Evolutionary conservation across 1,139 yeast species (phyloP).

Genomic region (Yamadazyma sp.): DNA sequence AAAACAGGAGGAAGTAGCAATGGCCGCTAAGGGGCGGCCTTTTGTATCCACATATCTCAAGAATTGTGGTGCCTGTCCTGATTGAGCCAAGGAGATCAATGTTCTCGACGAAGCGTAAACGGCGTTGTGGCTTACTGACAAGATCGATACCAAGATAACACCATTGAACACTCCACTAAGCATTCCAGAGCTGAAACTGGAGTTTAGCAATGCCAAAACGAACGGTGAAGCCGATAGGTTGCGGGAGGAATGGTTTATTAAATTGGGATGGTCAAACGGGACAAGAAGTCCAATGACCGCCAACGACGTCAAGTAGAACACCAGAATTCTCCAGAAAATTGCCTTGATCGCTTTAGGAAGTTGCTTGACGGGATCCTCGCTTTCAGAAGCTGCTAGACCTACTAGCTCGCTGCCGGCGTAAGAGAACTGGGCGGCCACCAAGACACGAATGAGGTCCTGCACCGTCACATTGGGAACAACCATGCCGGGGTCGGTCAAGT

Average conservation of each 20-base stretch:
- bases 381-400: slow-evolving; percentile 45
- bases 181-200: slow-evolving; percentile 38
- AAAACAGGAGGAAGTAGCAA: slow-evolving; percentile 4
- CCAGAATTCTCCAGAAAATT: slow-evolving; percentile 42
- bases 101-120: slow-evolving; percentile 45
- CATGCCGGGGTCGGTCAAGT: slow-evolving; percentile 62
- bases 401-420: slow-evolving; percentile 47
- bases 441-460: slow-evolving; percentile 40
- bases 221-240: slow-evolving; percentile 44
- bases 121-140: slow-evolving; percentile 45
- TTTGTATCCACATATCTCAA: slow-evolving; percentile 38
- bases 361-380: slow-evolving; percentile 30
- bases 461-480: slow-evolving; percentile 32
- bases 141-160: slow-evolving; percentile 36
- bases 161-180: slow-evolving; percentile 45
- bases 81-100: slow-evolving; percentile 35
- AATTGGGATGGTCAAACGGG: slow-evolving; percentile 28
- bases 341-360: slow-evolving; percentile 42
- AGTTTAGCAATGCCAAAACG: slow-evolving; percentile 53
- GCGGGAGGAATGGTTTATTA: slow-evolving; percentile 26
- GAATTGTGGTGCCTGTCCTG: slow-evolving; percentile 37
- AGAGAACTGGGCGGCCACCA: slow-evolving; percentile 41
- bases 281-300: slow-evolving; percentile 41
- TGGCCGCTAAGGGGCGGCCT: slow-evolving; percentile 33
- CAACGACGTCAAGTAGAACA: slow-evolving; percentile 39